phyloP scores from a whole-genome alignment of 768 basidiomycete species.

The Tricholoma terreum region DNA sequence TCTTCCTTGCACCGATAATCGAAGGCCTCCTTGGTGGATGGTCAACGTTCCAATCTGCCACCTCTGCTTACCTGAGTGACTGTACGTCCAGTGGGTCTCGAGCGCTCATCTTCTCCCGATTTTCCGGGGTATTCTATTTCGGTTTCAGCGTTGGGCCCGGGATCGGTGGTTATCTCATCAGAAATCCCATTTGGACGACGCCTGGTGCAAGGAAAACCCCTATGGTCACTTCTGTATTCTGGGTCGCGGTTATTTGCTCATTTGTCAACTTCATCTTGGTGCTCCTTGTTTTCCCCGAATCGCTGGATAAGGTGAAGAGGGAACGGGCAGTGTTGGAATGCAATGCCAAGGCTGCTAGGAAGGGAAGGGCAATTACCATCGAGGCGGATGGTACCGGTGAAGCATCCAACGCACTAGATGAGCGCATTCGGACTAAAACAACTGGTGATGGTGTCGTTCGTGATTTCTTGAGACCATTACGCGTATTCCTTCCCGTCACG shows the following conservation, averaged over 20 bases:
- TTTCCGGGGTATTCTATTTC: slow-evolving; percentile 72
- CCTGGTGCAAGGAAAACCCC: slow-evolving; percentile 11
- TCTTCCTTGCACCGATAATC: slow-evolving; percentile 75
- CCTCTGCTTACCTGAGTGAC: slow-evolving; percentile 81
- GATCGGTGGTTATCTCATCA: slow-evolving; percentile 59
- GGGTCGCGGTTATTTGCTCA: slow-evolving; percentile 41
- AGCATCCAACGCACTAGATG: slow-evolving; percentile 11
- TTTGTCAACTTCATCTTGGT: slow-evolving; percentile 58
- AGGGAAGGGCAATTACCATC: slow-evolving; percentile 14
- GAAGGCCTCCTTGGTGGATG: slow-evolving; percentile 86
- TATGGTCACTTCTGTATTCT: slow-evolving; percentile 47
- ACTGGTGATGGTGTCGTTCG: slow-evolving; percentile 27
- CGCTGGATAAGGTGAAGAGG: slow-evolving; percentile 43
- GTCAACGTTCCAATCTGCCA: slow-evolving; percentile 71
- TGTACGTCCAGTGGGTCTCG: slow-evolving; percentile 84
- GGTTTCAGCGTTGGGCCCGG: slow-evolving; percentile 78
- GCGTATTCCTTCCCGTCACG: slow-evolving; percentile 63
- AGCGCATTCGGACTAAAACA: slow-evolving; percentile 4
- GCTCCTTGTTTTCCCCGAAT: slow-evolving; percentile 69
- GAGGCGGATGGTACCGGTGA: slow-evolving; percentile 16
- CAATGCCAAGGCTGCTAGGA: slow-evolving; percentile 26
- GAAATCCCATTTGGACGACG: slow-evolving; percentile 29
- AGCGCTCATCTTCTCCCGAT: slow-evolving; percentile 67
- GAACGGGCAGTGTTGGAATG: slow-evolving; percentile 28
- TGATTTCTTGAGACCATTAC: slow-evolving; percentile 54